Conservation (phyloP, 192 early-diverging fungal genomes). For the Thamnidium elegans region DNA sequence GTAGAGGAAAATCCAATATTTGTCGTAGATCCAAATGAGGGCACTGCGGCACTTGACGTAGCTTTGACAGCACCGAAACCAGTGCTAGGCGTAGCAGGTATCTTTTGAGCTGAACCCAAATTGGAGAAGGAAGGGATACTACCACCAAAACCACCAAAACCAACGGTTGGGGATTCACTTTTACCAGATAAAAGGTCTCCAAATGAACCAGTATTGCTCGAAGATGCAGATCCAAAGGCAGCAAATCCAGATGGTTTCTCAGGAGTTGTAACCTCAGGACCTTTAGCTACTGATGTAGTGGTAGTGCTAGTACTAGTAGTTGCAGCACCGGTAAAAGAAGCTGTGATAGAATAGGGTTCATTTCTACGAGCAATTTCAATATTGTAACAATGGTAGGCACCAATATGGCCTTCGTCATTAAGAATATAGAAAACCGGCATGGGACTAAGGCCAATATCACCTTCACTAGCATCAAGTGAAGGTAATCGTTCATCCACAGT, state of each 20-base stretch:
- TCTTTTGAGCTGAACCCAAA: constrained; percentile 16
- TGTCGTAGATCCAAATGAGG: constrained; percentile 21
- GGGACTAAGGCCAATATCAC: constrained; percentile 45
- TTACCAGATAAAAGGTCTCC: constrained; percentile 6
- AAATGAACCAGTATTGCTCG: background rate
- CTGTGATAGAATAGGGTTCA: constrained; percentile 42
- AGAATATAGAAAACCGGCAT: constrained; percentile 71
- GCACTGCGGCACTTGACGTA: background rate
- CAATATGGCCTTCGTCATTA: constrained; percentile 60
- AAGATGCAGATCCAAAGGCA: constrained; percentile 2
- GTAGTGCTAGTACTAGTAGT: background rate
- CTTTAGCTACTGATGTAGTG: background rate
- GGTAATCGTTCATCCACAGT: constrained; percentile 54
- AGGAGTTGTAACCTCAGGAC: background rate
- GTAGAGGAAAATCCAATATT: constrained; percentile 11
- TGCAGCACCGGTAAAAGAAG: background rate
- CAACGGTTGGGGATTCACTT: background rate
- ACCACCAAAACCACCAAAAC: constrained; percentile 3
- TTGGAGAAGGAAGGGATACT: constrained; percentile 12
- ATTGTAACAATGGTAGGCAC: constrained; percentile 69
- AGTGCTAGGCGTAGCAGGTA: constrained; percentile 5
- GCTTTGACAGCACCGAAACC: background rate
- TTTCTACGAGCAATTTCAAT: constrained; percentile 43
- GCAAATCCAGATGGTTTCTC: background rate
- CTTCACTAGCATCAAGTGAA: constrained; percentile 51